Percentiles rank a stretch among this genome's conserved stretches.
Evolutionary conservation across 768 basidiomycete genomes (phyloP).

Genomic region (Xerocomus spinulosus): DNA sequence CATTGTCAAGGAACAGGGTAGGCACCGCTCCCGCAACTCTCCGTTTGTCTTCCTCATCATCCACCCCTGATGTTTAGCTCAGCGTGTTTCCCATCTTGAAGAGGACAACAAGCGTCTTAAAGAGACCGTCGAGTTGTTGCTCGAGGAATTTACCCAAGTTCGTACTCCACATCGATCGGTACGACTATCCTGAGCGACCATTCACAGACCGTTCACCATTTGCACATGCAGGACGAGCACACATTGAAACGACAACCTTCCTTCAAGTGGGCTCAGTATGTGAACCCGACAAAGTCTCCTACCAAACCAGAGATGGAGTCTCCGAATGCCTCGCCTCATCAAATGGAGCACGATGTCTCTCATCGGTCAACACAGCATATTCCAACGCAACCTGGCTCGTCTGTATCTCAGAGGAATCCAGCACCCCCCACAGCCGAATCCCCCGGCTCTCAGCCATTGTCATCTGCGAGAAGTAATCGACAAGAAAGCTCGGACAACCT

Average conservation of each 20-base stretch:
- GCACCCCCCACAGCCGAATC: slow-evolving; percentile 30
- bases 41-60: background rate
- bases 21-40: slow-evolving; percentile 9
- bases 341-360: slow-evolving; percentile 64
- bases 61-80: slow-evolving; percentile 40
- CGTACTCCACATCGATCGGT: slow-evolving; percentile 32
- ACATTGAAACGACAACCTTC: slow-evolving; percentile 69
- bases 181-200: slow-evolving; percentile 5
- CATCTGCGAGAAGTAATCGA: slow-evolving; percentile 39
- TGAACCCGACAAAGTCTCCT: slow-evolving; percentile 73
- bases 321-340: slow-evolving; percentile 75
- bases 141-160: slow-evolving; percentile 58
- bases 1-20: slow-evolving; percentile 74
- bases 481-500: slow-evolving; percentile 72
- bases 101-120: slow-evolving; percentile 73
- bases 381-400: slow-evolving; percentile 14
- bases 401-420: slow-evolving; percentile 30
- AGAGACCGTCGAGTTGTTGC: slow-evolving; percentile 53
- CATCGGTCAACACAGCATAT: slow-evolving; percentile 29
- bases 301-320: slow-evolving; percentile 74
- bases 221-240: slow-evolving; percentile 31
- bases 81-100: slow-evolving; percentile 66
- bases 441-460: slow-evolving; percentile 24
- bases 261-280: slow-evolving; percentile 85
- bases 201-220: slow-evolving; percentile 9